Base-by-base conservation (phyloP, 2,329 filamentous ascomycete genomes). In the Talaromyces islandicus region DNA sequence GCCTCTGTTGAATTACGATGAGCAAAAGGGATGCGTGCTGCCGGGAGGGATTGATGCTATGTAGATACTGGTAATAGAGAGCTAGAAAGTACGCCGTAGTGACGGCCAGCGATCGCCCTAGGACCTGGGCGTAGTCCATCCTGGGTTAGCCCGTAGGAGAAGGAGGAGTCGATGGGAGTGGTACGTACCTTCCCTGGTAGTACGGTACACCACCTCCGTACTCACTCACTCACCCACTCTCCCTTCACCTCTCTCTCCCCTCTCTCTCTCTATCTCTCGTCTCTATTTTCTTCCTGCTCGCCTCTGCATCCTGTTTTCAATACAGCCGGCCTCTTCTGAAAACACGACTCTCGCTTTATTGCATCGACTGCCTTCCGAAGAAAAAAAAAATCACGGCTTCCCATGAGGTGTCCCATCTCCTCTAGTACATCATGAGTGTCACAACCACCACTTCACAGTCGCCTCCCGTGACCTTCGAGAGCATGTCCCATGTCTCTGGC, bases 401-500 rank as follows among this genome's bases (percentile, higher is more conserved):
- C 30, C 7, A 38, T 55, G 27, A 56, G 24, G 43, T 46, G 43
- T 46, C 43, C 43, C 43, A 24, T 46, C 43, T 24, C 24, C 43
- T 46, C 14, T 2, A 21, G 11, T 29, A 66, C 69, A 71, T 59
- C 46, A 77, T 77, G 75, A 77, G 70, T 64, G 71, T 74, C 59
- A 69, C 76, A 60, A 72, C 72, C 62, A 72, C 72, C 62, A 73
- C 71, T 71, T 70, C 72, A 29, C 70, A 73, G 60, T 68, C 62
- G 64, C 64, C 69, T 65, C 67, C 66, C 67, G 69, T 70, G 66
- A 64, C 73, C 41, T 73, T 70, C 60, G 64, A 64, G 32, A 60
- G 67, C 12, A 67, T 68, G 43, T 62, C 67, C 38, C 66, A 67
- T 48, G 62, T 60, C 46, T 59, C 62, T 9, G 63, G 67, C 63